Base-by-base conservation (phyloP, 768 basidiomycete species). In the Rhodotorula sphaerocarpa region DNA sequence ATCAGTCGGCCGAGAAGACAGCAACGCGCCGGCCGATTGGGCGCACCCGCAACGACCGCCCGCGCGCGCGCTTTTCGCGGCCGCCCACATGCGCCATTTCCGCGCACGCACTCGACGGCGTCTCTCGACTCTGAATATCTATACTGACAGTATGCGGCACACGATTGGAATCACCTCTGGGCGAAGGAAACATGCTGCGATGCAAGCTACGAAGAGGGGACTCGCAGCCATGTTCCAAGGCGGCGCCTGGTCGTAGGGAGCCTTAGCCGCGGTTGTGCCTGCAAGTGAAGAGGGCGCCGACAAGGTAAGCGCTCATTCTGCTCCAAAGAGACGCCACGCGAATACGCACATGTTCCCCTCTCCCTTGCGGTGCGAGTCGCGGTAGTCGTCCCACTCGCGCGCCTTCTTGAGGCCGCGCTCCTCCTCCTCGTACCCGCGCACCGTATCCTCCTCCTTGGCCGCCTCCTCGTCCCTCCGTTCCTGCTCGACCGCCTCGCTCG, bases 311-410 rank as follows among this genome's bases (percentile, higher is more conserved):
- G 5, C 25, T 14, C 28, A 48, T 18, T 6, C n/a, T n/a, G n/a
- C n/a, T n/a, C n/a, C 14, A 3, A 21, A 5, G 46, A 47, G 27
- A 4, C 15, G 21, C 7, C 14, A 23, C 7, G 14, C 11, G 42
- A 43, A 33, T 20, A 46, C 58, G 50, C 50, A 65, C 67, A 65
- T 93, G 74, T 99, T 99, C 6, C 95, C 95, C n/a, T 86, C 87
- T 2, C 95, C 95, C 71, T 80, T 85, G 18, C 86, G 84, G 75
- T 99, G 85, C 30, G 78, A 79, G 54, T 96, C 95, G 21, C 86
- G 90, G 71, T 82, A 97, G 60, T 78, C 79, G 34, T 91, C 90
- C 91, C 92, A 96, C 41, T 84, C 84, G 74, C 96, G 90, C 69
- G 82, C 62, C 81, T 81, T 66, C 81, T 82, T 39, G 86, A 76